Conservation (phyloP, 139 green algal genomes). For the Coelastrella sp. region DNA sequence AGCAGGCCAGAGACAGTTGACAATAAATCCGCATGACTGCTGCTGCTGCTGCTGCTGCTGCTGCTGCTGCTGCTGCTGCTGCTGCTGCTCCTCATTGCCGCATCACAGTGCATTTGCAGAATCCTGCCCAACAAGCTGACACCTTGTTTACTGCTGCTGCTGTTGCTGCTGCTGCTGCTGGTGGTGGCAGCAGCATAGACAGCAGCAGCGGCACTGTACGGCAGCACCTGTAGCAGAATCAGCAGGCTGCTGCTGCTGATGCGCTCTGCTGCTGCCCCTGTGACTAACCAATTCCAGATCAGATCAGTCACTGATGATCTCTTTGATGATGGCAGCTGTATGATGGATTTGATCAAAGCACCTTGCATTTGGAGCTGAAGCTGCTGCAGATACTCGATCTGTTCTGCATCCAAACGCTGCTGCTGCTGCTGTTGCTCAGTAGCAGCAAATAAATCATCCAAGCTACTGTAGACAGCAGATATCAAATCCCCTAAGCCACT, state of each 20-base stretch:
- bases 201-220: slow-evolving; percentile 24
- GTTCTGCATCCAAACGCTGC: not conserved
- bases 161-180: too few relatives aligned
- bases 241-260: not conserved
- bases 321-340: not conserved
- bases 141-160: not conserved
- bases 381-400: not conserved
- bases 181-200: not conserved
- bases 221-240: slow-evolving; percentile 20
- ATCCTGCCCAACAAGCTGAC: not conserved
- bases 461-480: not conserved
- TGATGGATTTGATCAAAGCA: not conserved
- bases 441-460: not conserved
- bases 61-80: not conserved
- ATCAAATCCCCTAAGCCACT: not conserved
- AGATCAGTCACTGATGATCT: not conserved
- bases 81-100: not conserved
- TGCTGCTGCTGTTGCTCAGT: slow-evolving; percentile 14
- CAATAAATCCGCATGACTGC: not conserved
- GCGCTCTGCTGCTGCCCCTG: not conserved
- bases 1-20: slow-evolving; percentile 19
- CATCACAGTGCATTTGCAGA: not conserved
- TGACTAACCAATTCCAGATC: slow-evolving; percentile 21
- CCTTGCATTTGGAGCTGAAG: not conserved
- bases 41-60: not conserved